phyloP scores from a whole-genome alignment of 2,329 filamentous ascomycete species.

The Penicillium sclerotigenum region DNA sequence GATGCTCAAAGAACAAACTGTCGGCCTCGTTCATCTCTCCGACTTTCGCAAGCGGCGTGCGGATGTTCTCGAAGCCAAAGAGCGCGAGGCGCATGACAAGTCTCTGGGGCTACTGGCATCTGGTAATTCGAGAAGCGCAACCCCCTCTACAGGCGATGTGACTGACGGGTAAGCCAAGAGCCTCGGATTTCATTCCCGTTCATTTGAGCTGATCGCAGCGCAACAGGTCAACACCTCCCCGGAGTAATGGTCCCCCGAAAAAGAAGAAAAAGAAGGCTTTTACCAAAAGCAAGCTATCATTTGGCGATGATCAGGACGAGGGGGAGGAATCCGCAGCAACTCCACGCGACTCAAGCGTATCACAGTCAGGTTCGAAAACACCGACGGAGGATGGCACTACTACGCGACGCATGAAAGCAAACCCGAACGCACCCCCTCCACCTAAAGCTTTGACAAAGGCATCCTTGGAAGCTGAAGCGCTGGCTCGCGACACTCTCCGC shows the following conservation, averaged over 20 bases:
- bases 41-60: constrained; percentile 96
- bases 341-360: constrained; percentile 38
- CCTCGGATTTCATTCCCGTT: neutral
- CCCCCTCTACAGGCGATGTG: constrained; percentile 46
- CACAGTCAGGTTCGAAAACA: constrained; percentile 39
- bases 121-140: constrained; percentile 50
- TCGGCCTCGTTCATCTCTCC: constrained; percentile 85
- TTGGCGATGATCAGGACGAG: constrained; percentile 61
- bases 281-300: constrained; percentile 61
- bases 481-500: constrained; percentile 68
- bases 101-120: constrained; percentile 46
- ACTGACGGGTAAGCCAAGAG: constrained; percentile 57
- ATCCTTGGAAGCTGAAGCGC: constrained; percentile 72
- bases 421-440: constrained; percentile 47
- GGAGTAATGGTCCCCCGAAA: constrained; percentile 44
- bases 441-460: constrained; percentile 76
- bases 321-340: constrained; percentile 40
- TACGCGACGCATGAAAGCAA: constrained; percentile 41
- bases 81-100: constrained; percentile 70
- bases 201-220: constrained; percentile 52
- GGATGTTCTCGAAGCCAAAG: constrained; percentile 87
- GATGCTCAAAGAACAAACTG: constrained; percentile 77
- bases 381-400: constrained; percentile 32
- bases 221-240: constrained; percentile 54
- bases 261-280: constrained; percentile 60